Evolutionary conservation across 495 filamentous ascomycete genomes (phyloP).

Genomic region (Aspergillus bertholletiae): DNA sequence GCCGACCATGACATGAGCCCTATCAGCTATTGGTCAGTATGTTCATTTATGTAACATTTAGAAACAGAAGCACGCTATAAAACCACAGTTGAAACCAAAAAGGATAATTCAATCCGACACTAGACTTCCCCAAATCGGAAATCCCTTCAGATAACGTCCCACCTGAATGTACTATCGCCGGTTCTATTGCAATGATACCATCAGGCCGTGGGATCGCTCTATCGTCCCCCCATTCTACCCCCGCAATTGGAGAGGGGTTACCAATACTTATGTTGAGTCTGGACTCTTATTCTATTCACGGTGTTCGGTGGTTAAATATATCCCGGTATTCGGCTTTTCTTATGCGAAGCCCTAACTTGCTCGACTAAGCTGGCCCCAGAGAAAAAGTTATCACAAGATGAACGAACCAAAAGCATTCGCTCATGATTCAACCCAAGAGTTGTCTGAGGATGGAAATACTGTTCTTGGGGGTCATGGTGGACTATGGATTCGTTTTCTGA

Average conservation of each 20-base stretch:
- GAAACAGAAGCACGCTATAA: neutral
- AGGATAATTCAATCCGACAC: too few species aligned
- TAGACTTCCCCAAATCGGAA: too few species aligned
- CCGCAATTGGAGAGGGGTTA: neutral
- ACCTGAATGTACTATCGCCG: too few species aligned
- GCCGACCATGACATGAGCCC: too few species aligned
- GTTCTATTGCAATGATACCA: neutral
- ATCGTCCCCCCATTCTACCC: neutral
- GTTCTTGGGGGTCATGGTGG: neutral
- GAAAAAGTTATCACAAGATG: neutral
- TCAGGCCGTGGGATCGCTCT: neutral
- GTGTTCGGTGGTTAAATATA: too few species aligned
- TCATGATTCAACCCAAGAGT: neutral
- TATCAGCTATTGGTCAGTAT: neutral
- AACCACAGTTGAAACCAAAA: too few species aligned
- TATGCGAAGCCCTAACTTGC: too few species aligned
- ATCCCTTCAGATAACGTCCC: too few species aligned
- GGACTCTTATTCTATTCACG: too few species aligned
- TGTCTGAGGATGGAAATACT: neutral
- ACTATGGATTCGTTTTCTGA: slow-evolving; percentile 24
- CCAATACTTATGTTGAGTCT: too few species aligned
- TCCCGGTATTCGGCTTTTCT: too few species aligned
- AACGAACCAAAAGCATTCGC: neutral
- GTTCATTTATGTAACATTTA: neutral
- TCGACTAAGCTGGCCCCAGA: too few species aligned